Percentiles rank a stretch among this genome's conserved stretches.
phyloP scores from a whole-genome alignment of 2,329 filamentous ascomycete genomes.

The Tolypocladium paradoxum region DNA sequence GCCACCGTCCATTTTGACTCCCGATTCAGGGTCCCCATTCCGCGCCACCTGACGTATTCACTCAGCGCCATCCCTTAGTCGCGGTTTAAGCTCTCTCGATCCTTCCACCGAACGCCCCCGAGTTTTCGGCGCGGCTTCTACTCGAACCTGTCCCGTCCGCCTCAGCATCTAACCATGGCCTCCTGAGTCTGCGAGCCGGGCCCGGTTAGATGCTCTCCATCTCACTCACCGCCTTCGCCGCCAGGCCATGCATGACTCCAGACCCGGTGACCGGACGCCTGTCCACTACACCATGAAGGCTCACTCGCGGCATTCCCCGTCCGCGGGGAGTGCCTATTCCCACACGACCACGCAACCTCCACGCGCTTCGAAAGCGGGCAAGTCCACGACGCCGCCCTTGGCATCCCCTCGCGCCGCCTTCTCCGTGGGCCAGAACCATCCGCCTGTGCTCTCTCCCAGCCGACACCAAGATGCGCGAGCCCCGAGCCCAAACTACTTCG shows the following conservation, averaged over 20 bases:
- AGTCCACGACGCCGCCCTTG: slow-evolving; percentile 39
- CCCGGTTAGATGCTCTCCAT: background rate
- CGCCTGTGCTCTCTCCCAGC: slow-evolving; percentile 38
- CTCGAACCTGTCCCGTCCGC: background rate
- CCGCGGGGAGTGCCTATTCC: slow-evolving; percentile 19
- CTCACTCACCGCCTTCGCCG: background rate
- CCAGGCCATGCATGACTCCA: slow-evolving; percentile 20
- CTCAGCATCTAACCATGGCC: background rate
- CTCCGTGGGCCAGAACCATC: slow-evolving; percentile 43
- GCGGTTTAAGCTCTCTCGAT: background rate
- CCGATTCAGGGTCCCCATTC: background rate
- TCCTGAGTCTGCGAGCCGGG: background rate
- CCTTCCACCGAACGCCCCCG: background rate
- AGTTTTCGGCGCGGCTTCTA: background rate
- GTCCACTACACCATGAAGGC: slow-evolving; percentile 38
- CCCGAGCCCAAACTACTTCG: slow-evolving; percentile 80
- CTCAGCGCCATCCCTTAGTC: background rate
- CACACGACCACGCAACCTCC: slow-evolving; percentile 30
- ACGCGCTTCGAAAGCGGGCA: slow-evolving; percentile 26
- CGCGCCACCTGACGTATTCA: slow-evolving; percentile 3
- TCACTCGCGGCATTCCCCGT: slow-evolving; percentile 24
- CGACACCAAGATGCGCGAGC: slow-evolving; percentile 28
- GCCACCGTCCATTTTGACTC: slow-evolving; percentile 1
- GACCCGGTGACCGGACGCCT: slow-evolving; percentile 22
- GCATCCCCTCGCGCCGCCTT: slow-evolving; percentile 40